A percentile compares a stretch with the other conserved stretches of the same genome.
phyloP scores from a whole-genome alignment of 371 early-diverging fungal genomes.

The Syncephalastrum contaminatum region DNA sequence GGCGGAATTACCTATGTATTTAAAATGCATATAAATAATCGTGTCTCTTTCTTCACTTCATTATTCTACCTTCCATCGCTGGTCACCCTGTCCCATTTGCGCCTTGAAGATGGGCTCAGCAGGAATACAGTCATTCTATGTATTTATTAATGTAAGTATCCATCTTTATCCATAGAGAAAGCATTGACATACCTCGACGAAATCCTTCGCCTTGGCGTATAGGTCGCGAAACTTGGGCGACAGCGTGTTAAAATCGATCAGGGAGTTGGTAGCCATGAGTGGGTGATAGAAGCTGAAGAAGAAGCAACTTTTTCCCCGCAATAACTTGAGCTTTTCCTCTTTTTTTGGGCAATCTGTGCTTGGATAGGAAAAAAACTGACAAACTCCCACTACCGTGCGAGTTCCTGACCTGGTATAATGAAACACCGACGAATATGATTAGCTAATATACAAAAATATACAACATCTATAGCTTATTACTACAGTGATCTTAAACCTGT shows the following conservation, averaged over 20 bases:
- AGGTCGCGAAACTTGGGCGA: conserved; percentile 71
- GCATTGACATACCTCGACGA: conserved; percentile 67
- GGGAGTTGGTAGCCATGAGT: conserved; percentile 42
- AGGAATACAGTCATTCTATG: conserved; percentile 91
- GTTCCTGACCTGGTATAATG: too few relatives aligned
- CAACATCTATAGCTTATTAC: too few relatives aligned
- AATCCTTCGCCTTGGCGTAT: conserved; percentile 66
- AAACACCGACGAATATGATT: background rate
- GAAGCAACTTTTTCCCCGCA: too few relatives aligned
- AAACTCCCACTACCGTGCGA: too few relatives aligned
- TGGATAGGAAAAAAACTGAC: too few relatives aligned
- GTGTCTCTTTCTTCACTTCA: conserved; percentile 3
- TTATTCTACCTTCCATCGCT: conserved; percentile 74
- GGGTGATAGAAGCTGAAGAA: too few relatives aligned
- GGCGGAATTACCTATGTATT: conserved; percentile 64
- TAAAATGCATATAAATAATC: background rate
- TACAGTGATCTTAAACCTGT: too few relatives aligned
- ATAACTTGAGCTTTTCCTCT: too few relatives aligned
- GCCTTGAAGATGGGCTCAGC: conserved; percentile 75
- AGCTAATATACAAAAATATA: background rate
- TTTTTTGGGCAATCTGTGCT: too few relatives aligned
- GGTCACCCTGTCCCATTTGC: conserved; percentile 73
- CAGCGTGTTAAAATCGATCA: conserved; percentile 41
- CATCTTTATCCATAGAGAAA: background rate
- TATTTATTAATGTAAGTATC: background rate